Evolutionary conservation across 2,329 filamentous ascomycete species (phyloP).

Genomic region (Dryadomyces quercus-mongolicae): DNA sequence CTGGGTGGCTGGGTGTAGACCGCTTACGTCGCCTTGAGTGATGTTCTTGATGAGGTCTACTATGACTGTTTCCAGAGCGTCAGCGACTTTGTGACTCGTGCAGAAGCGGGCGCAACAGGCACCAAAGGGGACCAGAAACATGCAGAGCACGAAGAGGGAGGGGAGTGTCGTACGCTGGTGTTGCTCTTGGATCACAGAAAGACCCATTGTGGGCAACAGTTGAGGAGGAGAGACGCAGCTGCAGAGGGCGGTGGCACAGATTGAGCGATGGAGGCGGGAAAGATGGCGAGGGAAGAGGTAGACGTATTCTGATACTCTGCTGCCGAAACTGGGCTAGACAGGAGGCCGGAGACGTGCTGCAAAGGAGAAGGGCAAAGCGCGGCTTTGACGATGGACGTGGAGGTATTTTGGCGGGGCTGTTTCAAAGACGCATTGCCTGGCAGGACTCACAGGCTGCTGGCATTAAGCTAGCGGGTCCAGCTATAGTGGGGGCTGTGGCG

Average conservation of each 20-base stretch:
- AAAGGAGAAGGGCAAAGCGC: neutral
- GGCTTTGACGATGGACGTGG: neutral
- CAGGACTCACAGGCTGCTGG: neutral
- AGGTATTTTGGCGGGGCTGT: slow-evolving; percentile 6
- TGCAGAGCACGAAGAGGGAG: neutral
- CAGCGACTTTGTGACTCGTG: neutral
- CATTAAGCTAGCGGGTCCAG: slow-evolving; percentile 4
- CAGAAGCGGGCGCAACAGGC: neutral
- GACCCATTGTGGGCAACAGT: slow-evolving; percentile 51
- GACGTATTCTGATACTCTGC: neutral
- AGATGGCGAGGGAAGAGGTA: neutral
- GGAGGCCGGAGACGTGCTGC: neutral
- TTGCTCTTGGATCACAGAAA: slow-evolving; percentile 78
- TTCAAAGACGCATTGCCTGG: slow-evolving; percentile 5
- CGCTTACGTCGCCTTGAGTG: slow-evolving; percentile 65
- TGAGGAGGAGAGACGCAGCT: neutral
- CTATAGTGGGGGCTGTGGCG: slow-evolving; percentile 2
- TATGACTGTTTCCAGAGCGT: slow-evolving; percentile 40
- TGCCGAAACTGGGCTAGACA: neutral
- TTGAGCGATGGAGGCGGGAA: neutral
- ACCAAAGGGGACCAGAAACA: neutral
- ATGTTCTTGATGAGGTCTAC: slow-evolving; percentile 64
- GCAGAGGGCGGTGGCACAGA: neutral
- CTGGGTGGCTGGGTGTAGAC: too few species aligned
- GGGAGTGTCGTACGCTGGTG: slow-evolving; percentile 47